phyloP scores from a whole-genome alignment of 164 flowering plant species.

The Tinospora cordifolia region DNA sequence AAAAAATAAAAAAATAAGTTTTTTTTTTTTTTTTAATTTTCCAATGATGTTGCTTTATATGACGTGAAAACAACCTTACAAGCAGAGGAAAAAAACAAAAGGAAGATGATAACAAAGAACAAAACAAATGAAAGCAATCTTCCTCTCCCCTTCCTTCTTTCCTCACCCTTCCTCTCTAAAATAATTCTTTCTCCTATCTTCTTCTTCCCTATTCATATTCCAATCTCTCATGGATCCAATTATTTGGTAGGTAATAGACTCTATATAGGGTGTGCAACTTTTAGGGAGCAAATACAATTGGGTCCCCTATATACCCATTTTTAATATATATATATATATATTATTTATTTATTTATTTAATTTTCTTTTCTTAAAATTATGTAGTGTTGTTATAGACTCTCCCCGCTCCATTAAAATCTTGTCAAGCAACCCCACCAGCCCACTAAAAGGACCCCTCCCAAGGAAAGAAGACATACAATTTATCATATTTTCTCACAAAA shows the following conservation, averaged over 20 bases:
- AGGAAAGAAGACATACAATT: not conserved
- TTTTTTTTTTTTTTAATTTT: no score
- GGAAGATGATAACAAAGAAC: not conserved
- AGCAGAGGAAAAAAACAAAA: conserved; percentile 2
- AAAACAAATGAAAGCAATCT: not conserved
- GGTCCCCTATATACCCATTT: not conserved
- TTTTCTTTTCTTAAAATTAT: not conserved
- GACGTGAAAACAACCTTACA: conserved; percentile 3
- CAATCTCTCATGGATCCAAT: not conserved
- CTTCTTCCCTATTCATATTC: no score
- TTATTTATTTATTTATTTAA: not conserved
- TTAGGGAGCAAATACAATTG: conserved; percentile 3
- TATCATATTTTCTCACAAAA: not conserved
- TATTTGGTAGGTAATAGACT: not conserved
- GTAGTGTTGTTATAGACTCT: not conserved
- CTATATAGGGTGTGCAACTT: not conserved
- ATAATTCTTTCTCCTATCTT: not conserved
- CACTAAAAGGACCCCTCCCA: not conserved
- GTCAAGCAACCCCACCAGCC: conserved; percentile 4
- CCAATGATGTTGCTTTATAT: not conserved
- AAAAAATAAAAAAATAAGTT: no score
- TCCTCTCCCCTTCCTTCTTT: not conserved
- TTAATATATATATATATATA: not conserved
- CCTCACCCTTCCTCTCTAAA: not conserved
- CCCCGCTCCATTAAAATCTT: conserved; percentile 8